Percentiles rank a stretch among this genome's conserved stretches.
Conservation (phyloP, 306 rosid genomes). For the Vicia faba region DNA sequence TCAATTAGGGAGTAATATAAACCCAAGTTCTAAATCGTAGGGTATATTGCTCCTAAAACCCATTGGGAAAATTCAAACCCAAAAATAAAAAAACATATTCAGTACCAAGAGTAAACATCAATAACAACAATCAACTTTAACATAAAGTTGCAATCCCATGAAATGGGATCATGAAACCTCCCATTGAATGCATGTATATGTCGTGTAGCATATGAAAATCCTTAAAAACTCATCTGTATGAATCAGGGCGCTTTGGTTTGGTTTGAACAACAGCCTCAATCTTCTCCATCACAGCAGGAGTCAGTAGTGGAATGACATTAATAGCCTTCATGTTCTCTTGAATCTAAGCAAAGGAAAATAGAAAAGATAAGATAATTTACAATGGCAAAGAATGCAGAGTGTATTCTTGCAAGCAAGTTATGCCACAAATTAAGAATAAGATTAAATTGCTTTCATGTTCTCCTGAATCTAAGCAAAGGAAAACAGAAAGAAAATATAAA, state of each 20-base stretch:
- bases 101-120: conserved; percentile 31
- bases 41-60: conserved; percentile 29
- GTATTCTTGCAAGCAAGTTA: conserved; percentile 6
- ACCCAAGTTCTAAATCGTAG: conserved; percentile 13
- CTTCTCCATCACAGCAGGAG: conserved; percentile 93
- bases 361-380: conserved; percentile 2
- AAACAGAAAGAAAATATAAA: neutral
- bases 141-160: conserved; percentile 25
- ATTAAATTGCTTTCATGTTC: neutral
- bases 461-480: neutral
- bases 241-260: conserved; percentile 95
- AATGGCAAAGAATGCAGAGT: neutral
- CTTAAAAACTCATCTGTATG: conserved; percentile 54
- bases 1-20: conserved; percentile 3
- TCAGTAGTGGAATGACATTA: conserved; percentile 74
- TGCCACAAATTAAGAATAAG: conserved; percentile 1
- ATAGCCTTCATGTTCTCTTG: conserved; percentile 97
- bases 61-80: conserved; percentile 31
- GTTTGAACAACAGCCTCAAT: conserved; percentile 83
- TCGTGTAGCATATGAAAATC: conserved; percentile 22
- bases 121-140: conserved; percentile 10
- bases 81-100: neutral
- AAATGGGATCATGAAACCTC: conserved; percentile 26
- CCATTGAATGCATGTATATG: conserved; percentile 37
- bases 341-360: conserved; percentile 50